Evolutionary conservation across 768 basidiomycete genomes (phyloP).

Genomic region (Suillus fuscotomentosus): DNA sequence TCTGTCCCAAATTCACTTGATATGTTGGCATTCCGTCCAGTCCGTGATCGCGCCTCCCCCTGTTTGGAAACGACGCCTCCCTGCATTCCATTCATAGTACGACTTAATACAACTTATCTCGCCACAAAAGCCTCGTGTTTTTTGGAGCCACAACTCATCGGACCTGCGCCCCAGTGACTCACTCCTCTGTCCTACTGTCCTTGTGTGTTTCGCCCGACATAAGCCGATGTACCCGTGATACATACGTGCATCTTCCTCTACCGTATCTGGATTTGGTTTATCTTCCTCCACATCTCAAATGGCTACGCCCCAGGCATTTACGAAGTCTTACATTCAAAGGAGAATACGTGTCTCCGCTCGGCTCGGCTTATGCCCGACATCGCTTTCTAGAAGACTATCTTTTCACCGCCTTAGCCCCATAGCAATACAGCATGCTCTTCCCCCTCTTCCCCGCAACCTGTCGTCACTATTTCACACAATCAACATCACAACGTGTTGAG

Average conservation of each 20-base stretch:
- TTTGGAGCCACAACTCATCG: not conserved
- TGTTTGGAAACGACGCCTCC: not conserved
- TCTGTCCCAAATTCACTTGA: not conserved
- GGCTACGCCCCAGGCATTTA: not conserved
- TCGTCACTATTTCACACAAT: conserved; percentile 1
- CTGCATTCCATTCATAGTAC: not conserved
- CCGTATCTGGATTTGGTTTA: too few species aligned
- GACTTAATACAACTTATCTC: not conserved
- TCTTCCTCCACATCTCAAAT: not conserved
- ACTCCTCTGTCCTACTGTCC: not conserved
- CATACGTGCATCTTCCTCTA: not conserved
- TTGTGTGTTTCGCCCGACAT: not conserved
- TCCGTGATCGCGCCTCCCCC: not conserved
- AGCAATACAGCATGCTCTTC: conserved; percentile 21
- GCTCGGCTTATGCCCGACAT: not conserved
- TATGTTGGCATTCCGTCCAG: too few species aligned
- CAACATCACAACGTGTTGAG: conserved; percentile 4
- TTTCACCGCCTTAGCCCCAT: not conserved
- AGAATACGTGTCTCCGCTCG: not conserved
- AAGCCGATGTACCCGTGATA: not conserved
- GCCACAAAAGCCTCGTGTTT: not conserved
- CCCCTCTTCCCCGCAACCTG: conserved; percentile 1
- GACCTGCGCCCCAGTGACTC: not conserved
- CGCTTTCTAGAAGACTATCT: not conserved
- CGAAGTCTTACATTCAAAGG: too few species aligned